Evolutionary conservation across 176 grass and related monocot genomes (phyloP).

Genomic region (Eleusine coracana): DNA sequence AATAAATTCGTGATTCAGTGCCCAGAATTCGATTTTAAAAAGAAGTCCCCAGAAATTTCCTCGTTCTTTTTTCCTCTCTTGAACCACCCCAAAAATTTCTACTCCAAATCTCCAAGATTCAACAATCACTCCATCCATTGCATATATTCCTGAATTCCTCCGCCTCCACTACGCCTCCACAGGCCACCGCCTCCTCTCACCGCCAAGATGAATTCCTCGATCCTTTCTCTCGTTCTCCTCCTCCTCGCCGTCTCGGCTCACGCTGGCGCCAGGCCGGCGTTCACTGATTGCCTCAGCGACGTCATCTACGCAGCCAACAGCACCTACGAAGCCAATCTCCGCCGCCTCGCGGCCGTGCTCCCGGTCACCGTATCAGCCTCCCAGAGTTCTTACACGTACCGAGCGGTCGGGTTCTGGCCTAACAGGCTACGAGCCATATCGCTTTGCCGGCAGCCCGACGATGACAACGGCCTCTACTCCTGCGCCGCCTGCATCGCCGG

Average conservation of each 20-base stretch:
- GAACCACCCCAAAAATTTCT: too few relatives aligned
- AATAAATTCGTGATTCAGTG: too few relatives aligned
- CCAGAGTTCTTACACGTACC: background rate
- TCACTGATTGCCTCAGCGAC: background rate
- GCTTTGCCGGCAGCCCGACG: background rate
- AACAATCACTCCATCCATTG: too few relatives aligned
- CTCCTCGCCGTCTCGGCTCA: background rate
- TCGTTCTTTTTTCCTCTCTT: too few relatives aligned
- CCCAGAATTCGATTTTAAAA: too few relatives aligned
- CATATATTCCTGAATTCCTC: too few relatives aligned
- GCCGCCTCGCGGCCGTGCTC: slow-evolving; percentile 24
- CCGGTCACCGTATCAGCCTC: background rate
- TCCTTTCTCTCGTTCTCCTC: background rate
- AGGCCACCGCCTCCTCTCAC: background rate
- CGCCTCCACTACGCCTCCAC: too few relatives aligned
- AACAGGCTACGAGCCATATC: background rate
- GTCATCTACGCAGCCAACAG: slow-evolving; percentile 21
- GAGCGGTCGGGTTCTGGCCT: slow-evolving; percentile 27
- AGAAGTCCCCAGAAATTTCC: too few relatives aligned
- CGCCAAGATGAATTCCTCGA: background rate
- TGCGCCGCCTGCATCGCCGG: slow-evolving; percentile 33
- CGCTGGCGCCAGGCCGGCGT: background rate
- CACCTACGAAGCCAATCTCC: slow-evolving; percentile 50
- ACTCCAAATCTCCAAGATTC: too few relatives aligned
- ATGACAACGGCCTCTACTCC: background rate